These are phyloP conservation scores for Peziza echinospora DNA, from an alignment of 495 filamentous ascomycete genomes.

Conservation along the genomic window DNA sequence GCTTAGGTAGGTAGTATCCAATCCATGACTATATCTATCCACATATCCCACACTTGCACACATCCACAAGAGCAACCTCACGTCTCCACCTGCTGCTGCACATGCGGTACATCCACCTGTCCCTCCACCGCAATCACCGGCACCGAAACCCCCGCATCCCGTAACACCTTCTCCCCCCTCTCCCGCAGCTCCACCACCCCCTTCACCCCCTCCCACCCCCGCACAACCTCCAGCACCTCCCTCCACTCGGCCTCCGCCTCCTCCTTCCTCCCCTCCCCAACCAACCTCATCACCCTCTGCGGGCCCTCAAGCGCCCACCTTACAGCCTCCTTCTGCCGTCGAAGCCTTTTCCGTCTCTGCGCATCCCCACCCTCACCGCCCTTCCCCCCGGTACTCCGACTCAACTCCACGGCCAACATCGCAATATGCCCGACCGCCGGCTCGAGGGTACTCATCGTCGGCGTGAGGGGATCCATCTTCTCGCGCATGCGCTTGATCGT, in stretches of 20 bases:
- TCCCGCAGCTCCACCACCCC: constrained; percentile 37
- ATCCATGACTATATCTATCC: too few relatives aligned
- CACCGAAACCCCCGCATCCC: constrained; percentile 7
- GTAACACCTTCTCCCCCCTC: constrained; percentile 37
- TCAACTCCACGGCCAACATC: constrained; percentile 46
- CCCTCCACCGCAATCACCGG: too few relatives aligned
- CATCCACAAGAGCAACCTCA: too few relatives aligned
- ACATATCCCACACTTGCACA: too few relatives aligned
- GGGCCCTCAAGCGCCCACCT: constrained; percentile 46
- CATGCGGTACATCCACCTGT: too few relatives aligned
- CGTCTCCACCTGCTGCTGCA: too few relatives aligned
- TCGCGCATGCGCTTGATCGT: constrained; percentile 62
- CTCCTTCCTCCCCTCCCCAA: constrained; percentile 28
- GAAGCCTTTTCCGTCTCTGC: too few relatives aligned
- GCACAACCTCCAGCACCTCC: constrained; percentile 26
- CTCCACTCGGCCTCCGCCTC: constrained; percentile 40
- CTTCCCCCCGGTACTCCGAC: constrained; percentile 20
- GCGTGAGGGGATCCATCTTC: constrained; percentile 52
- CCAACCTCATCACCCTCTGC: constrained; percentile 26
- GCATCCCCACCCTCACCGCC: constrained; percentile 23
- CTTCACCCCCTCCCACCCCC: constrained; percentile 34
- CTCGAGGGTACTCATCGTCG: constrained; percentile 48
- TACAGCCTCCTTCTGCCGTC: constrained; percentile 41
- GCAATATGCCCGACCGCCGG: constrained; percentile 65
- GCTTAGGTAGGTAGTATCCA: too few relatives aligned